A percentile compares a stretch with the other conserved stretches of the same genome.
phyloP scores from a whole-genome alignment of 106 monocot species.

The Allium cepa region DNA sequence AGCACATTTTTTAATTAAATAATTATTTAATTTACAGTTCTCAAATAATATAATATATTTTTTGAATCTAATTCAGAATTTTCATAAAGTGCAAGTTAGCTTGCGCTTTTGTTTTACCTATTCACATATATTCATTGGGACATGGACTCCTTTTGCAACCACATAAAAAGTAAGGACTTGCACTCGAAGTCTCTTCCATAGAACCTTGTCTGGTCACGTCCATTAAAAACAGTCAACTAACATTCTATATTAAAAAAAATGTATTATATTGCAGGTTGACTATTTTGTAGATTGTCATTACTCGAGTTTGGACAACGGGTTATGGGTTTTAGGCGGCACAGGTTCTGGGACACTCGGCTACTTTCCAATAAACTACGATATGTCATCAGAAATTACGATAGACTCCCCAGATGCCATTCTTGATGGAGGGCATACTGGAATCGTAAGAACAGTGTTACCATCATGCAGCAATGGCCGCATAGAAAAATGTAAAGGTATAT shows the following conservation, averaged over 20 bases:
- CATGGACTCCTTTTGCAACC: background rate
- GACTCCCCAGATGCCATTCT: conserved; percentile 73
- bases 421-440: conserved; percentile 77
- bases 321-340: conserved; percentile 90
- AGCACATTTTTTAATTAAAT: too few relatives aligned
- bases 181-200: background rate
- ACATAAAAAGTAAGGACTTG: background rate
- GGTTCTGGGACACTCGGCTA: conserved; percentile 74
- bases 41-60: too few relatives aligned
- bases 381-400: conserved; percentile 13
- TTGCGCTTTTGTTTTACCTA: background rate
- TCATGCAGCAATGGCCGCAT: conserved; percentile 27
- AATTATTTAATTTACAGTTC: too few relatives aligned
- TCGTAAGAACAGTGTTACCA: conserved; percentile 73
- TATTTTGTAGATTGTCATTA: conserved; percentile 96
- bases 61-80: background rate
- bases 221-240: background rate
- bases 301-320: conserved; percentile 31
- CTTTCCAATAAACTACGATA: conserved; percentile 49
- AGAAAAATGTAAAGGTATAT: conserved; percentile 30
- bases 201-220: background rate
- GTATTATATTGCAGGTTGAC: conserved; percentile 46
- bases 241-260: background rate
- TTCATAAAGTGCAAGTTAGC: background rate
- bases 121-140: background rate